Base-by-base conservation (phyloP, 345 rosid species). In the Carallia pectinifolia region DNA sequence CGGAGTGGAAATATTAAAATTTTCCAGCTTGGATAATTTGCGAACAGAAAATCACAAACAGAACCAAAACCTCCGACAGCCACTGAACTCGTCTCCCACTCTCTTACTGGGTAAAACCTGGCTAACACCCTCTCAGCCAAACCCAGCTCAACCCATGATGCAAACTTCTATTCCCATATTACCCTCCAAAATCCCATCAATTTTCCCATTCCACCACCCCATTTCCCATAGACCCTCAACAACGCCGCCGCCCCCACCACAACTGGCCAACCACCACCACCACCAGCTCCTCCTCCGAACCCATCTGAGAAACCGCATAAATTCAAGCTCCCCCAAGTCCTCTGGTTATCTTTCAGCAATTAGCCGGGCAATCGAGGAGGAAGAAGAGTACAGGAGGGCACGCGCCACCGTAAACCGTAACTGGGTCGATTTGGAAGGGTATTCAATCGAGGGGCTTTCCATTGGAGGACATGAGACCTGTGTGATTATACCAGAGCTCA, bases 391-490 rank as follows among this genome's bases (percentile, higher is more conserved):
- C 79, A 82, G 92, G 31, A 91, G 85, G 60, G 95, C 98, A 55
- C 88, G 98, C 30, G 87, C 98, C 53, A 89, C 89, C 9, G 96
- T 94, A 30, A 72, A 69, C 36, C 89, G 95, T 4, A 90, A 85
- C 78, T 86, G 86, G 30, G 40, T 88, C 4, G 93, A 91, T 68
- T 77, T 91, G 82, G 97, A 89, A 81, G 90, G 97, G 38, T 88
- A 88, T 60, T 79, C 85, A 0, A 81, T 94, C 44, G 96, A 94
- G 73, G 98, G 98, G 1, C 58, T 90, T 53, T 94, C 97, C 15
- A 58, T 94, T 36, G 96, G 96, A 0, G 98, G 98, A 27, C 93
- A 84, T 7, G 97, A 94, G 84, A 94, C 97, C 0, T 94, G 97
- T 53, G 75, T 94, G 18, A 90, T 91, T 33, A 79, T 94, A n/a